Evolutionary conservation across 768 basidiomycete genomes (phyloP).

Genomic region (Pilatotrama ljubarskyi): DNA sequence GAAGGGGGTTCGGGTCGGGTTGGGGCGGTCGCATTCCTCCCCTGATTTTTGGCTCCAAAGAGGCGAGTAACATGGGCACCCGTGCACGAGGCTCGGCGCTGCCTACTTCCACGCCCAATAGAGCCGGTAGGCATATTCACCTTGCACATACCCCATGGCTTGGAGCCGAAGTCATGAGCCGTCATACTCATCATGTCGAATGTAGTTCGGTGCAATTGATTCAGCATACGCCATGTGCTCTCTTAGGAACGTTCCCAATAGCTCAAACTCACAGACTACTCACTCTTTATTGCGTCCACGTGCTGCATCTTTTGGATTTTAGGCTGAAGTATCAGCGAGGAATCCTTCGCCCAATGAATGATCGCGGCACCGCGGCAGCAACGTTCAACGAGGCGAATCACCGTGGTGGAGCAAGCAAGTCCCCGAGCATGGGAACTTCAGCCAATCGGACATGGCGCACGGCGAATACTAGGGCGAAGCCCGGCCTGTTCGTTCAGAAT

Average conservation of each 20-base stretch:
- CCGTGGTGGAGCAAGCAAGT: background rate
- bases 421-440: background rate
- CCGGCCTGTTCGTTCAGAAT: background rate
- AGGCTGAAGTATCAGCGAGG: no score
- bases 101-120: background rate
- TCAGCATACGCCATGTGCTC: no score
- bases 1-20: background rate
- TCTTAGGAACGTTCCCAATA: no score
- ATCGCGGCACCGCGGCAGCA: background rate
- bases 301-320: no score
- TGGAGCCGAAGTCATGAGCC: background rate
- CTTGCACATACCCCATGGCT: background rate
- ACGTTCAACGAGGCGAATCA: background rate
- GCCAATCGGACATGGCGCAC: slow-evolving; percentile 5
- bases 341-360: no score
- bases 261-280: no score
- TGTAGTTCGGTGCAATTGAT: no score
- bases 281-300: no score
- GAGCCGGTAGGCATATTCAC: background rate
- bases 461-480: slow-evolving; percentile 6
- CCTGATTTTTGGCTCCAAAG: slow-evolving; percentile 1
- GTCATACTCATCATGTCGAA: no score
- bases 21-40: background rate
- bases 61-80: background rate
- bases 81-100: background rate